phyloP scores from a whole-genome alignment of 208 protist species.

The Eutreptiella sp. region DNA sequence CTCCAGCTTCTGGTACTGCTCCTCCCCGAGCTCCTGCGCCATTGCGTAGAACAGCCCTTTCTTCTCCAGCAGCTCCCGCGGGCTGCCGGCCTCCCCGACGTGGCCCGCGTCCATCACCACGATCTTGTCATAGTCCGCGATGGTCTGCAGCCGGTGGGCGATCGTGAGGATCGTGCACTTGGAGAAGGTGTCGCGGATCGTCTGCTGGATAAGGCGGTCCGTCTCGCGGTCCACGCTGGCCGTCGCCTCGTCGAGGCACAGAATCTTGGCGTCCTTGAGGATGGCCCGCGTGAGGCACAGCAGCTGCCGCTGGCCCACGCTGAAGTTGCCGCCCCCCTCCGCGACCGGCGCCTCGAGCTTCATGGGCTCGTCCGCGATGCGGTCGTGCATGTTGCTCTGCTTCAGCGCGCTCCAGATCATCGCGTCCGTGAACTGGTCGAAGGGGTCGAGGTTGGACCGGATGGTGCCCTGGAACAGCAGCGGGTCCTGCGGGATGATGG shows the following conservation, averaged over 20 bases:
- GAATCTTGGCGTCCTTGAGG: conserved; percentile 66
- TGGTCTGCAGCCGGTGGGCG: conserved; percentile 85
- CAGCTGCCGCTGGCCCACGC: conserved; percentile 87
- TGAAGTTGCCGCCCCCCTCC: conserved; percentile 79
- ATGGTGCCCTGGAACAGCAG: conserved; percentile 87
- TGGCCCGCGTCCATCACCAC: conserved; percentile 56
- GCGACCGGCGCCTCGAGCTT: conserved; percentile 41
- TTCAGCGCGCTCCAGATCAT: conserved; percentile 52
- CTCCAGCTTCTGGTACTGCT: no score
- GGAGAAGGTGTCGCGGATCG: conserved; percentile 66
- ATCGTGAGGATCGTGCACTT: conserved; percentile 87
- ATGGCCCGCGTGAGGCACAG: conserved; percentile 90
- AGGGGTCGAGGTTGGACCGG: conserved; percentile 87
- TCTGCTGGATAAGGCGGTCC: conserved; percentile 66
- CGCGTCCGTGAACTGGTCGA: conserved; percentile 45
- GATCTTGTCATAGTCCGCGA: conserved; percentile 61
- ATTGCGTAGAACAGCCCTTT: no score
- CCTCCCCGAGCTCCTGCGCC: no score
- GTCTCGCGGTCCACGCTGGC: conserved; percentile 62
- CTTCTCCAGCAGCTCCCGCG: conserved; percentile 27
- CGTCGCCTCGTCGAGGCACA: conserved; percentile 94
- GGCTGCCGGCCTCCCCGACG: conserved; percentile 49
- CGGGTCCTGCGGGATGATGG: conserved; percentile 97
- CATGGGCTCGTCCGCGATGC: background rate
- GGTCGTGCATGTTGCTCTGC: conserved; percentile 39